A percentile compares a stretch with the other conserved stretches of the same genome.
These are phyloP conservation scores for Hortaea werneckii DNA, from an alignment of 2,329 filamentous ascomycete species.

Conservation along the genomic window DNA sequence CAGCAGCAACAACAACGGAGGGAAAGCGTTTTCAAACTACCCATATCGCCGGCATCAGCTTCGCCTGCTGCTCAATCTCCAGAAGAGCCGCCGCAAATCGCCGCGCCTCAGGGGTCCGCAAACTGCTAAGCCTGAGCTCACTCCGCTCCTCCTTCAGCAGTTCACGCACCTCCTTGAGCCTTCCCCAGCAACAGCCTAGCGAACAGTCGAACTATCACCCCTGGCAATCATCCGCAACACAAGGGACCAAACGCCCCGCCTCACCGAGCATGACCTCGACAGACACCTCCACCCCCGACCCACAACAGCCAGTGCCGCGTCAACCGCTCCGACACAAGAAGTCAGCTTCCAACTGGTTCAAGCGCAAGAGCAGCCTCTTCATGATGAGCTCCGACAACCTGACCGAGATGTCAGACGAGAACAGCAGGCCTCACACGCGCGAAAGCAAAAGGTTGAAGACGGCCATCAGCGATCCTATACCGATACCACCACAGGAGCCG, in stretches of 20 bases:
- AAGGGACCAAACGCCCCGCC: conserved; percentile 8
- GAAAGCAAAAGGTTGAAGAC: conserved; percentile 14
- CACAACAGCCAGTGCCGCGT: conserved; percentile 2
- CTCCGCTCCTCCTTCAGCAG: conserved; percentile 27
- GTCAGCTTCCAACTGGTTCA: conserved; percentile 25
- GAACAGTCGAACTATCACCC: conserved; percentile 1
- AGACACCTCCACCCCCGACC: conserved; percentile 7
- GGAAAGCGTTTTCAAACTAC: conserved; percentile 14
- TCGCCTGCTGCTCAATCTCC: conserved; percentile 4
- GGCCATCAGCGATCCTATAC: neutral
- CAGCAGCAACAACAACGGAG: neutral
- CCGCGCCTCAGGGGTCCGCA: conserved; percentile 18
- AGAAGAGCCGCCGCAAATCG: conserved; percentile 6
- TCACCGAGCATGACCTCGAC: conserved; percentile 16
- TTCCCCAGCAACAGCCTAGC: conserved; percentile 10
- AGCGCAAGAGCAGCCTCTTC: conserved; percentile 25
- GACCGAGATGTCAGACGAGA: conserved; percentile 15
- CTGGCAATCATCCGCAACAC: conserved; percentile 2
- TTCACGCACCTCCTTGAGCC: conserved; percentile 22
- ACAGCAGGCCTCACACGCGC: conserved; percentile 9
- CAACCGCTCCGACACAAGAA: conserved; percentile 17
- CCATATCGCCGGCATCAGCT: conserved; percentile 12
- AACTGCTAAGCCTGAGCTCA: conserved; percentile 22
- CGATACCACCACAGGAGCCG: neutral
- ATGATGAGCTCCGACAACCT: conserved; percentile 16